Base-by-base conservation (phyloP, 768 basidiomycete species). In the Hirschioporus abietinus region DNA sequence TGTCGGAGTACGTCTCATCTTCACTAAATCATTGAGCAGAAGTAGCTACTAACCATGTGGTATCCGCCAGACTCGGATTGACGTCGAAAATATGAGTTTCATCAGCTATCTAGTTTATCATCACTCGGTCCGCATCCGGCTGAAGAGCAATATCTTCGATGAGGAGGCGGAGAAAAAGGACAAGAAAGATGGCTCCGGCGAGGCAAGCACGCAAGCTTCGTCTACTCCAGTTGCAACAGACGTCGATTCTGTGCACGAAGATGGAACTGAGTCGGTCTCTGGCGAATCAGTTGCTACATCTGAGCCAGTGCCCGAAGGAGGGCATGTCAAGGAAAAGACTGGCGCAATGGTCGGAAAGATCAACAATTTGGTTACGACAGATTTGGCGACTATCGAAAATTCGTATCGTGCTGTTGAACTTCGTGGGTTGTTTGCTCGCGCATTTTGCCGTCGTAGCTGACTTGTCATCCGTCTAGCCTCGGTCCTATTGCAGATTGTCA, bases 351-450 rank as follows among this genome's bases (percentile, higher is more conserved):
- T 87, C 42, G 91, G 92, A 10, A 90, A 86, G 72, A 87, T 93
- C 73, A 93, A 89, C 74, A 93, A 91, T 65, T 76, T 92, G 7
- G 84, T 91, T 35, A 86, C 90, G 8, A 86, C 87, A 1, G 91
- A 93, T 74, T 71, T 85, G 15, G 3, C 24, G 9, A 17, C 9
- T 1, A 15, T 61, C 30, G 30, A 24, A 15, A 1, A 1, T 18
- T 3, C 30, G 60, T 34, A 61, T 25, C 25, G 23, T 24, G 12
- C 23, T 18, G 30, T 61, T 12, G 30, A 17, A 7, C 10, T 61
- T 17, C 15, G 60, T 61, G 30, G 15, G 60, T 23, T 61, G 10
- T 34, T 6, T 34, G 30, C 17, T 61, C 30, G 30, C 30, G 30
- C 30, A 30, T 30, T 30, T 8, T 30, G 30, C 30, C 30, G 8